A percentile compares a stretch with the other conserved stretches of the same genome.
These are phyloP conservation scores for Ceratocystis diversiconidia DNA, from an alignment of 2,329 filamentous ascomycete species.

Conservation along the genomic window DNA sequence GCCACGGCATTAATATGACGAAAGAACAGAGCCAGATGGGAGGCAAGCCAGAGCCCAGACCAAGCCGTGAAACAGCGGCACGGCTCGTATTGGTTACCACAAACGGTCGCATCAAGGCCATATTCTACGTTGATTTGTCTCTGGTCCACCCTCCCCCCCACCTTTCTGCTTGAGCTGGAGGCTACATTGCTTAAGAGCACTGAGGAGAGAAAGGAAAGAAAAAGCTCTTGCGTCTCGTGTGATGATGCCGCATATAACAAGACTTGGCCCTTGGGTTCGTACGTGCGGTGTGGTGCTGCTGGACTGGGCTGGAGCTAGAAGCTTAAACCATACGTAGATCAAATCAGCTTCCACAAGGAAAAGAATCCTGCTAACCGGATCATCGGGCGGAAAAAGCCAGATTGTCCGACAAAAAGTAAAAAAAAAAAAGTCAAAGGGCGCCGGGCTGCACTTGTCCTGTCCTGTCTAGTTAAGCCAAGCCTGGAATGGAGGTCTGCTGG, in stretches of 20 bases:
- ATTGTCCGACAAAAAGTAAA: background rate
- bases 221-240: background rate
- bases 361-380: background rate
- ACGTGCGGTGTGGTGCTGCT: background rate
- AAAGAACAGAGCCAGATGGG: background rate
- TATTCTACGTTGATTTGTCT: background rate
- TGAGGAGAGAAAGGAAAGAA: background rate
- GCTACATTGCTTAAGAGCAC: background rate
- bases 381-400: constrained; percentile 3
- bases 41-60: background rate
- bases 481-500: background rate
- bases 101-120: background rate
- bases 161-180: background rate
- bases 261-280: background rate
- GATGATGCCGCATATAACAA: background rate
- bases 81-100: background rate
- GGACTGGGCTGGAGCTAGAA: background rate
- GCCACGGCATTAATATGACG: background rate
- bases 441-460: no score
- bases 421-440: no score
- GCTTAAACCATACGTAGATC: constrained; percentile 1
- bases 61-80: background rate
- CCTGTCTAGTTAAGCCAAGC: no score
- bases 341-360: background rate
- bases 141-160: background rate